A percentile compares a stretch with the other conserved stretches of the same genome.
Conservation (phyloP, 1,284 basidiomycete genomes). For the Leccinum olivaceoglutinosum region DNA sequence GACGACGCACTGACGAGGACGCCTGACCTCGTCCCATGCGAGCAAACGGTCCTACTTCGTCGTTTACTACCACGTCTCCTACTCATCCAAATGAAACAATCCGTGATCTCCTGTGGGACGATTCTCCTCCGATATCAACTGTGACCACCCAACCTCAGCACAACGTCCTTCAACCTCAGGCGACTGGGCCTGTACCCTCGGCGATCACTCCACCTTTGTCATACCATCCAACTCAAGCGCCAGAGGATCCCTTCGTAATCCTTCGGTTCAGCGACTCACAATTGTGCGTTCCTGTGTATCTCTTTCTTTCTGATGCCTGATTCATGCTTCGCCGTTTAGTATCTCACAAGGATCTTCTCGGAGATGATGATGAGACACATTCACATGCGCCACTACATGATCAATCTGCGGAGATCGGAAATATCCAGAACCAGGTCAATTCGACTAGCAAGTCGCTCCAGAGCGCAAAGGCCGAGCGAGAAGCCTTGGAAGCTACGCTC, state of each 20-base stretch:
- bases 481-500: slow-evolving; percentile 50
- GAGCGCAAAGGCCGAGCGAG: slow-evolving; percentile 54
- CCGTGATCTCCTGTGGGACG: slow-evolving; percentile 55
- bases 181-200: slow-evolving; percentile 14
- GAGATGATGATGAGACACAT: slow-evolving; percentile 58
- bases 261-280: slow-evolving; percentile 30
- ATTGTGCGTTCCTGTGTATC: slow-evolving; percentile 24
- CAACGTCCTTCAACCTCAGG: slow-evolving; percentile 36
- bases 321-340: slow-evolving; percentile 14
- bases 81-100: slow-evolving; percentile 30
- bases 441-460: slow-evolving; percentile 75
- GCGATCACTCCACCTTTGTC: slow-evolving; percentile 17
- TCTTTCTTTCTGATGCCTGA: slow-evolving; percentile 14
- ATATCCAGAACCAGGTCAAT: slow-evolving; percentile 76
- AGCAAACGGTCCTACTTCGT: slow-evolving; percentile 26
- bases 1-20: too few species aligned
- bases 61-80: slow-evolving; percentile 27
- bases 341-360: slow-evolving; percentile 52
- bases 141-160: slow-evolving; percentile 31
- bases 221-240: slow-evolving; percentile 17
- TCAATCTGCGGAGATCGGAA: slow-evolving; percentile 78
- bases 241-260: slow-evolving; percentile 32
- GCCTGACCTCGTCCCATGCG: slow-evolving; percentile 41
- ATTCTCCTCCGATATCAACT: slow-evolving; percentile 52
- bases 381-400: slow-evolving; percentile 55